Percentiles rank a stretch among this genome's conserved stretches.
These are phyloP conservation scores for Emiliania huxleyi DNA, from an alignment of 78 protist species.

Conservation along the genomic window DNA sequence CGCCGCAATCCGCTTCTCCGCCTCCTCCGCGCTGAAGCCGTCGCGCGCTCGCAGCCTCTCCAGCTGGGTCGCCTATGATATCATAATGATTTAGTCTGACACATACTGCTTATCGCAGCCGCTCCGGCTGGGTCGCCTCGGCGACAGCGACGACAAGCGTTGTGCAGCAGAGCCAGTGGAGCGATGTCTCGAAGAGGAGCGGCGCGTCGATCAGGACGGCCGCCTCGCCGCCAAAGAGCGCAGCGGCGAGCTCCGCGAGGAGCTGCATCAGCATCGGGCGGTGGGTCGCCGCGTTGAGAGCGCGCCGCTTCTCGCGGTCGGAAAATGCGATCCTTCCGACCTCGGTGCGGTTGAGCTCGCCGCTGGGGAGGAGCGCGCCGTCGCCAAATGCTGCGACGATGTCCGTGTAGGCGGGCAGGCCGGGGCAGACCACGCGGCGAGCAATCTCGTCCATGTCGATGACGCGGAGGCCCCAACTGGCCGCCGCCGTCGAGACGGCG, in stretches of 20 bases:
- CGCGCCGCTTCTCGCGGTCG: not conserved
- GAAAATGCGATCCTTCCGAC: not conserved
- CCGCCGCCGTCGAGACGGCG: not conserved
- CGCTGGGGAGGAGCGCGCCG: not conserved
- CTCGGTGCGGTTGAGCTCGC: not conserved
- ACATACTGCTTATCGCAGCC: not conserved
- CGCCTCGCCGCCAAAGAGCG: not conserved
- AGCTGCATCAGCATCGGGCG: not conserved
- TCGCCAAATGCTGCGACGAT: not conserved
- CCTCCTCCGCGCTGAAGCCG: not conserved
- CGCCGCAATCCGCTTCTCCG: not conserved
- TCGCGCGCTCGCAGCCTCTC: too few species aligned
- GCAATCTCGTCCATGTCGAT: not conserved
- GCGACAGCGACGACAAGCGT: not conserved
- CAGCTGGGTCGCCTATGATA: too few species aligned
- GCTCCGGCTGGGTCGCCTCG: conserved; percentile 19
- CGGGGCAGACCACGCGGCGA: not conserved
- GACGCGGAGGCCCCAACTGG: not conserved
- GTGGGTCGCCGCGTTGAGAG: not conserved
- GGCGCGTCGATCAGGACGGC: not conserved
- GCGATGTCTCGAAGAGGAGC: not conserved
- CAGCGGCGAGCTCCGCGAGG: not conserved
- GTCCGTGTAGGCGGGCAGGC: not conserved
- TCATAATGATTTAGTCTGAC: too few species aligned
- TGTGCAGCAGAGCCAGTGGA: not conserved